A percentile compares a stretch with the other conserved stretches of the same genome.
These are phyloP conservation scores for Boletus patriciae DNA, from an alignment of 768 basidiomycete genomes.

Conservation along the genomic window DNA sequence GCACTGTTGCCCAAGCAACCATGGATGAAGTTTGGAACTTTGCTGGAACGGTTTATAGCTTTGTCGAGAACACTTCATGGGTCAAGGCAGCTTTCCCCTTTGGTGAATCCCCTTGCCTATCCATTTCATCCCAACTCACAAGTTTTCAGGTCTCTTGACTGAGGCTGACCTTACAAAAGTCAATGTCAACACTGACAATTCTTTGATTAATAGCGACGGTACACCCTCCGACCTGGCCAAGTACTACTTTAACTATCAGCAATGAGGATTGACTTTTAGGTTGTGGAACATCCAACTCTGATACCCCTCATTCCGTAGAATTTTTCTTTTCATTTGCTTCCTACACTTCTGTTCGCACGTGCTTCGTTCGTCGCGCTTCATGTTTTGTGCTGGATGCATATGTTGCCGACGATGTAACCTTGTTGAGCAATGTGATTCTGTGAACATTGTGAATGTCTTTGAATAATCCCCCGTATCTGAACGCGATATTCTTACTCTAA, in stretches of 20 bases:
- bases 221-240: constrained; percentile 53
- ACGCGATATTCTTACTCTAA: too few species aligned
- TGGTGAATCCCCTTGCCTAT: constrained; percentile 43
- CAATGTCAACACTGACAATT: constrained; percentile 55
- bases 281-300: constrained; percentile 5
- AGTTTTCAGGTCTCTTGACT: constrained; percentile 47
- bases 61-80: constrained; percentile 41
- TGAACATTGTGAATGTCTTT: neutral
- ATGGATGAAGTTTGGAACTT: constrained; percentile 43
- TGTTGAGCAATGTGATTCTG: constrained; percentile 26
- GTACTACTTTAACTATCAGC: constrained; percentile 42
- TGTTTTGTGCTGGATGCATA: constrained; percentile 25
- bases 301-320: constrained; percentile 24
- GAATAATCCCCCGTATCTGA: neutral
- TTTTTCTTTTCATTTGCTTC: neutral
- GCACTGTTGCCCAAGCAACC: constrained; percentile 37
- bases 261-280: neutral
- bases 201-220: constrained; percentile 38
- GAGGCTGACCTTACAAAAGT: too few species aligned
- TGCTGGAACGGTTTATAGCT: constrained; percentile 44
- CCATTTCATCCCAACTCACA: constrained; percentile 6
- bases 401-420: constrained; percentile 17
- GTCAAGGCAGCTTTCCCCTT: constrained; percentile 55
- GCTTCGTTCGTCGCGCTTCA: constrained; percentile 10
- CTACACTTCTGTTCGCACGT: neutral